These are phyloP conservation scores for Phlyctochytrium planicorne DNA, from an alignment of 192 early-diverging fungal genomes.

Conservation along the genomic window DNA sequence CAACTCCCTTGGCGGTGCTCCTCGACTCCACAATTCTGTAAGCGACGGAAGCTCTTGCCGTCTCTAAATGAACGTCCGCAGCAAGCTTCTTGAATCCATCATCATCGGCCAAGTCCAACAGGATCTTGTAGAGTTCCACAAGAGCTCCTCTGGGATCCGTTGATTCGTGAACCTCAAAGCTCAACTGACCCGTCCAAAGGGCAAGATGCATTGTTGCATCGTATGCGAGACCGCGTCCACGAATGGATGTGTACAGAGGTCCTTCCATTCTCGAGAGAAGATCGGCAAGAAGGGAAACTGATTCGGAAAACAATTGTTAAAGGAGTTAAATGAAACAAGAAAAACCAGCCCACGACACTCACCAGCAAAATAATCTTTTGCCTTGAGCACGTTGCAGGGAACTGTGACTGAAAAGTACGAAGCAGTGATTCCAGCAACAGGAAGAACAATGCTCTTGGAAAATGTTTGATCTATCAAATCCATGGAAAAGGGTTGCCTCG, in stretches of 20 bases:
- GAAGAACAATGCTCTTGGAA: constrained; percentile 42
- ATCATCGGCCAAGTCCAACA: constrained; percentile 36
- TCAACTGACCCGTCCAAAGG: constrained; percentile 59
- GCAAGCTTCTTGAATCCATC: constrained; percentile 44
- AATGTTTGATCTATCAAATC: constrained; percentile 23
- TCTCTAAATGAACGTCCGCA: constrained; percentile 49
- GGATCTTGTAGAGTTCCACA: constrained; percentile 45
- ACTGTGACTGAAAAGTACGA: constrained; percentile 48
- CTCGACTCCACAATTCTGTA: constrained; percentile 36
- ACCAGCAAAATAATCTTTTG: constrained; percentile 50
- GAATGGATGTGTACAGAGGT: constrained; percentile 71
- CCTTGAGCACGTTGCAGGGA: constrained; percentile 51
- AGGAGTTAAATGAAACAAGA: not conserved
- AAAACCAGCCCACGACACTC: not conserved
- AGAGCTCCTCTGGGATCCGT: constrained; percentile 46
- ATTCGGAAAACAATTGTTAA: not conserved
- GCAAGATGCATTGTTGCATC: constrained; percentile 55
- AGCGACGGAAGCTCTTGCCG: constrained; percentile 46
- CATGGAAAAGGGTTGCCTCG: constrained; percentile 30
- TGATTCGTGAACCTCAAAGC: constrained; percentile 45
- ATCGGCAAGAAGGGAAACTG: constrained; percentile 63
- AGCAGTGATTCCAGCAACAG: constrained; percentile 46
- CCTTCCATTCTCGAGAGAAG: constrained; percentile 73
- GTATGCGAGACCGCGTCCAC: constrained; percentile 75
- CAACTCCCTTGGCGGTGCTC: constrained; percentile 37